phyloP scores from a whole-genome alignment of 495 filamentous ascomycete genomes.

The Thozetella sp. region DNA sequence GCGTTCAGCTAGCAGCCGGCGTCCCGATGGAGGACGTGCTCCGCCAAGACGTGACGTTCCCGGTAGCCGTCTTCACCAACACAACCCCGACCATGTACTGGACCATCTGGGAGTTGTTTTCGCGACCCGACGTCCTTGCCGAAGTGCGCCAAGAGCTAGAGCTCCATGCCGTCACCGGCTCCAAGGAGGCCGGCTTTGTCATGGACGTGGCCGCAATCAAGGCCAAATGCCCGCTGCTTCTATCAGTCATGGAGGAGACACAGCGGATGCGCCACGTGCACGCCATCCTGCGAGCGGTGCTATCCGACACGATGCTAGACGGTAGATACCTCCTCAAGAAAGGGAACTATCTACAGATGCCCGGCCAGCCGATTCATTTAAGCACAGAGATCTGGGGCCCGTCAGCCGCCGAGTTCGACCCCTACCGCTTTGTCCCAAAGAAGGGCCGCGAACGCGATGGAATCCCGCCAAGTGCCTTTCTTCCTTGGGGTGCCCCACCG shows the following conservation, averaged over 20 bases:
- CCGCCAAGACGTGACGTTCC: background rate
- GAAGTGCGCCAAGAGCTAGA: background rate
- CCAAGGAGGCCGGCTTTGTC: background rate
- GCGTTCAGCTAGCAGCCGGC: background rate
- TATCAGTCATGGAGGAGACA: constrained; percentile 3
- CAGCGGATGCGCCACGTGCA: constrained; percentile 7
- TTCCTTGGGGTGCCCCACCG: background rate
- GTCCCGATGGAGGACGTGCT: background rate
- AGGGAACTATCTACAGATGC: background rate
- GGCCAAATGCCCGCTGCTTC: background rate
- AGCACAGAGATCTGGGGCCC: background rate
- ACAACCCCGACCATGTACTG: constrained; percentile 1
- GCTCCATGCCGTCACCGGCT: background rate
- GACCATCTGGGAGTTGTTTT: constrained; percentile 1
- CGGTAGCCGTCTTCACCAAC: background rate
- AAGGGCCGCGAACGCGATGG: background rate
- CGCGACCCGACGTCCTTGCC: background rate
- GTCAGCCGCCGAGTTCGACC: background rate
- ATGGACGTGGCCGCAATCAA: constrained; percentile 5
- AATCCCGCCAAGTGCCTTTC: background rate
- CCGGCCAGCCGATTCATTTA: background rate
- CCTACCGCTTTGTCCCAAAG: background rate
- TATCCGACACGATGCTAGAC: constrained; percentile 1
- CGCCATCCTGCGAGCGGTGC: background rate
- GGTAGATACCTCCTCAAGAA: background rate